Conservation (phyloP, 1,284 basidiomycete genomes). For the Vanrija sp. region DNA sequence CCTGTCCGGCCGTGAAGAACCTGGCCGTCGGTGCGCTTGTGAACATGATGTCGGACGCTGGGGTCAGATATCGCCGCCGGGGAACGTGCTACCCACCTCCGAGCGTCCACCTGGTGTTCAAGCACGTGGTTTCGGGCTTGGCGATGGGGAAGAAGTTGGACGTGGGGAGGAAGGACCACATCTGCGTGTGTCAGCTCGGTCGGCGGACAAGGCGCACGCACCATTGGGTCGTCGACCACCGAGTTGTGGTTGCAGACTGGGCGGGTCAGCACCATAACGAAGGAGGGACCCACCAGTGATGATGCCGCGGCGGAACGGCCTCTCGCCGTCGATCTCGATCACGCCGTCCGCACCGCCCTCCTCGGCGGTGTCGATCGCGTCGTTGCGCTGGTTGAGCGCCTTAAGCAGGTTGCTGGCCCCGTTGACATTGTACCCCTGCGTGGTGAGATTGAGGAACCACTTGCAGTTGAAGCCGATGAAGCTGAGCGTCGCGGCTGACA, state of each 20-base stretch:
- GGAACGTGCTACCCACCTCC: slow-evolving; percentile 25
- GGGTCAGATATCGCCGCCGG: neutral
- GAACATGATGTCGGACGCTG: slow-evolving; percentile 93
- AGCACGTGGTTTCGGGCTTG: slow-evolving; percentile 30
- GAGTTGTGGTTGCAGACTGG: slow-evolving; percentile 87
- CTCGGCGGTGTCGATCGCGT: neutral
- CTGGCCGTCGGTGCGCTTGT: slow-evolving; percentile 77
- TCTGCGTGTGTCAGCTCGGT: slow-evolving; percentile 56
- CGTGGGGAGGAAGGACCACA: slow-evolving; percentile 76
- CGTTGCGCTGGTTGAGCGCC: slow-evolving; percentile 52
- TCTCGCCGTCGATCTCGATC: neutral
- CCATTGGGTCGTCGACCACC: slow-evolving; percentile 54
- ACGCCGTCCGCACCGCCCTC: slow-evolving; percentile 3
- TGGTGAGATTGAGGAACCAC: slow-evolving; percentile 65
- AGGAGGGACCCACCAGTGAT: slow-evolving; percentile 63
- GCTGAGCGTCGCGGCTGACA: slow-evolving; percentile 37
- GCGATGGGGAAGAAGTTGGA: slow-evolving; percentile 56
- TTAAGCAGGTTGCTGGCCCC: slow-evolving; percentile 63
- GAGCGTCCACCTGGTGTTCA: slow-evolving; percentile 46
- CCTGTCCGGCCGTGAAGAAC: slow-evolving; percentile 88
- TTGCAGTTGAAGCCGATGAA: slow-evolving; percentile 67
- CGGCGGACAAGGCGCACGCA: slow-evolving; percentile 11
- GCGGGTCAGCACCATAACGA: neutral
- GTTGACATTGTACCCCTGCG: slow-evolving; percentile 60
- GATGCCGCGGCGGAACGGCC: slow-evolving; percentile 59